Evolutionary conservation across 192 early-diverging fungal species (phyloP), one percentile per base, ranked within the genome.

Genomic region (Kappamyces sp.): DNA sequence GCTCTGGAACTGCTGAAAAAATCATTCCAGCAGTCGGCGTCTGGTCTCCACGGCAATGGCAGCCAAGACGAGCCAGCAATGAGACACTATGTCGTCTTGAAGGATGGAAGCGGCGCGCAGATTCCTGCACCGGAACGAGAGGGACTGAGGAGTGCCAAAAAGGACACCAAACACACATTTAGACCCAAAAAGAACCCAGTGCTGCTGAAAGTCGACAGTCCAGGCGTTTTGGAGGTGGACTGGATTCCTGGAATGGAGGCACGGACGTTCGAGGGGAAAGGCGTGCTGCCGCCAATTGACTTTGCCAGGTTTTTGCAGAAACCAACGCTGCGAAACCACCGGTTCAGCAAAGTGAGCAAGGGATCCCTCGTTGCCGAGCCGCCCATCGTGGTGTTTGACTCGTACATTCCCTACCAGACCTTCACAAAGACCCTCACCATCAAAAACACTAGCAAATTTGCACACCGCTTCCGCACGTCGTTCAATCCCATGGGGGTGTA

Each of bases 371-470:
- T 77, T 35, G 68, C 75, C 9, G 63, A 62, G 30, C 72, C 75
- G 8, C 30, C 66, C 5, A 22, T 54, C 3, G 61, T 78, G 35
- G 33, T 46, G 6, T 80, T 80, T 47, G 63, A 69, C 32, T 45
- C 71, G 35, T 80, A 77, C 51, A 53, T 51, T n/a, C 74, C 78
- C 9, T 46, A 65, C 59, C 55, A 77, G 47, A 69, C 51, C 11
- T 80, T 72, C 49, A 54, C 66, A 34, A 66, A 77, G 36, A 49
- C 32, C 1, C 53, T 80, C n/a, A 65, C 59, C 29, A 51, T 80
- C 49, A 66, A 68, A 66, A 80, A 80, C 59, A 54, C 53, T 11
- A 70, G 67, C 29, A 12, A 58, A 4, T 42, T 65, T 45, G 71
- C 74, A 1, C 68, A 52, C 31, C 51, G 73, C 2, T 70, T 79